These are phyloP conservation scores for Calonectria pseudoreteaudii DNA, from an alignment of 2,329 filamentous ascomycete genomes.

Conservation along the genomic window DNA sequence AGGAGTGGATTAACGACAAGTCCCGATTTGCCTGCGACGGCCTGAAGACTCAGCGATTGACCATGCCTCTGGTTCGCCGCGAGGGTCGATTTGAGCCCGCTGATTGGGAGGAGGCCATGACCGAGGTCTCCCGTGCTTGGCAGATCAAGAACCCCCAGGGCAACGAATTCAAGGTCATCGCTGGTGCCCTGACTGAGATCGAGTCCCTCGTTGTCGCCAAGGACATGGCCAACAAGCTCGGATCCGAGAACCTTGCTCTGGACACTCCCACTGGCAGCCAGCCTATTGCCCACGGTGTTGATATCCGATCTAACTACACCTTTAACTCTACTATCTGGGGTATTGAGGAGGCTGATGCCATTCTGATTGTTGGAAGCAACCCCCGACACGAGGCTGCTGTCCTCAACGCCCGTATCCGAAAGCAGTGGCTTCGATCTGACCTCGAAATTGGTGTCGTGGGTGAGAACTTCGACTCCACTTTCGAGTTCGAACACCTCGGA, in stretches of 20 bases:
- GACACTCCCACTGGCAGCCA: constrained; percentile 87
- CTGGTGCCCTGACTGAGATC: constrained; percentile 90
- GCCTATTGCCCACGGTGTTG: constrained; percentile 91
- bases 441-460: constrained; percentile 93
- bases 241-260: constrained; percentile 93
- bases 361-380: constrained; percentile 95
- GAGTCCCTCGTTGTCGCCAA: constrained; percentile 97
- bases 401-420: constrained; percentile 95
- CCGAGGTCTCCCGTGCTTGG: constrained; percentile 86
- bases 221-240: constrained; percentile 95
- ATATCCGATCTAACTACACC: constrained; percentile 92
- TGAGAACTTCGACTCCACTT: constrained; percentile 92
- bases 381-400: constrained; percentile 94
- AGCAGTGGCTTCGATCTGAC: constrained; percentile 97
- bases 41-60: constrained; percentile 94
- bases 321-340: constrained; percentile 97
- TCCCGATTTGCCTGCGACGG: constrained; percentile 96
- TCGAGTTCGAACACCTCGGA: constrained; percentile 94
- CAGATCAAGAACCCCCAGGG: constrained; percentile 83
- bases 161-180: constrained; percentile 96
- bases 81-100: constrained; percentile 93
- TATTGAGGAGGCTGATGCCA: constrained; percentile 91
- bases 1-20: constrained; percentile 99
- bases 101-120: constrained; percentile 94
- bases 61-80: constrained; percentile 88